phyloP scores from a whole-genome alignment of 2,329 filamentous ascomycete species.

The Metarhizium brunneum region DNA sequence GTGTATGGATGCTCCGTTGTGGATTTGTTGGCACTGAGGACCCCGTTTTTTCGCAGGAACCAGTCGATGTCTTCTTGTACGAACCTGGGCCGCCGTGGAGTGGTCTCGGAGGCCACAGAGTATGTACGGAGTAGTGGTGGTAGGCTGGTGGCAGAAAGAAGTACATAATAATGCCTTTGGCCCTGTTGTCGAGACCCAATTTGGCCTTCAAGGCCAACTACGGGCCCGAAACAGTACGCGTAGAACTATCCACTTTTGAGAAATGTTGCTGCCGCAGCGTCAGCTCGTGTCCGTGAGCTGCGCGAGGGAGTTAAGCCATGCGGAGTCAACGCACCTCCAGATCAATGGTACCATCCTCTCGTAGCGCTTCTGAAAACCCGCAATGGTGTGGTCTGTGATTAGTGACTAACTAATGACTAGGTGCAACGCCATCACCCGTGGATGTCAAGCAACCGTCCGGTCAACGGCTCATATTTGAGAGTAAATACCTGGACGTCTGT shows the following conservation, averaged over 20 bases:
- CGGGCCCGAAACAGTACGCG: background rate
- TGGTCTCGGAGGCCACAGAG: background rate
- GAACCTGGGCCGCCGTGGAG: background rate
- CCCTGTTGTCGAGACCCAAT: background rate
- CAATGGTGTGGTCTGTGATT: background rate
- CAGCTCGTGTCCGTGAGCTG: background rate
- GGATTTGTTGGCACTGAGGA: background rate
- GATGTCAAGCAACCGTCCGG: background rate
- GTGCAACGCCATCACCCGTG: too few relatives aligned
- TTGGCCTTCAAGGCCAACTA: background rate
- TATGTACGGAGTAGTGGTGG: background rate
- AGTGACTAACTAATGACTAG: too few relatives aligned
- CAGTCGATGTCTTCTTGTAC: background rate
- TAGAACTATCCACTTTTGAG: background rate
- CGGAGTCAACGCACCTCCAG: too few relatives aligned
- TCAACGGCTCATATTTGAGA: background rate
- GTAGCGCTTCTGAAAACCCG: too few relatives aligned
- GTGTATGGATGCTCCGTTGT: background rate
- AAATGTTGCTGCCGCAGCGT: background rate
- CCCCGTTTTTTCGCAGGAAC: background rate
- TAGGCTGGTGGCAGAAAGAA: too few relatives aligned
- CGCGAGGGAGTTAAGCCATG: background rate
- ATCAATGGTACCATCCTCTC: too few relatives aligned
- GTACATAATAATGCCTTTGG: too few relatives aligned
- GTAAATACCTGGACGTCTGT: too few relatives aligned